phyloP scores from a whole-genome alignment of 2,329 filamentous ascomycete species.

The Stemphylium beticola region DNA sequence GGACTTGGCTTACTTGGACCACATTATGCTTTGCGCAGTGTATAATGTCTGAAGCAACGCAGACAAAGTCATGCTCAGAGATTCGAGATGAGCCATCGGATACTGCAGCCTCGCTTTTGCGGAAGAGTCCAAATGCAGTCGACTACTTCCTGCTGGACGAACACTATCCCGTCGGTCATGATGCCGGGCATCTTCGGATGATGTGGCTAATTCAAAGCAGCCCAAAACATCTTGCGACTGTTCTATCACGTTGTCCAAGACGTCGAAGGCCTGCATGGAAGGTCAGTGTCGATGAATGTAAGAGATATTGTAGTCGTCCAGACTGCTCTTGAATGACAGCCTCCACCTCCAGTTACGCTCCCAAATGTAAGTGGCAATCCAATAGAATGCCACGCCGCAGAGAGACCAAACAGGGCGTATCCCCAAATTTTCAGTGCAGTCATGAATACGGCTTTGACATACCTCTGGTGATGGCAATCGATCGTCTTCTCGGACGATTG shows the following conservation, averaged over 20 bases:
- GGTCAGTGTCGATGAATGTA: conserved; percentile 9
- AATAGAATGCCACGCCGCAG: not conserved
- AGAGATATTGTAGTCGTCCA: not conserved
- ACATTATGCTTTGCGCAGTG: conserved; percentile 47
- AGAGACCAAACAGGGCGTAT: not conserved
- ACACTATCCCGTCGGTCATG: conserved; percentile 4
- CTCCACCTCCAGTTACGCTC: not conserved
- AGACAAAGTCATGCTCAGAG: conserved; percentile 43
- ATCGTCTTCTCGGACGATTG: conserved; percentile 47
- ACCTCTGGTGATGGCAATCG: conserved; percentile 46
- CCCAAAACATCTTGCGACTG: conserved; percentile 38
- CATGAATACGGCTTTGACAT: conserved; percentile 11
- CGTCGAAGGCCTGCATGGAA: conserved; percentile 38
- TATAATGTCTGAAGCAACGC: conserved; percentile 49
- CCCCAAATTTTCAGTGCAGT: not conserved
- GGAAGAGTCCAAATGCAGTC: conserved; percentile 15
- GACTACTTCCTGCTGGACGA: conserved; percentile 4
- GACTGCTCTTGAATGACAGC: too few relatives aligned
- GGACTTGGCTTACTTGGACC: conserved; percentile 42
- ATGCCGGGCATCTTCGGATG: conserved; percentile 8
- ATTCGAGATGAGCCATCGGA: conserved; percentile 44
- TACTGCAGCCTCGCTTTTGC: conserved; percentile 36
- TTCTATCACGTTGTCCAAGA: conserved; percentile 41
- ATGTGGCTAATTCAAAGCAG: conserved; percentile 37
- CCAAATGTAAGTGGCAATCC: not conserved